Evolutionary conservation across 495 filamentous ascomycete species (phyloP), one percentile per base, ranked within the genome.

Genomic region (Penicillium cinerascens): DNA sequence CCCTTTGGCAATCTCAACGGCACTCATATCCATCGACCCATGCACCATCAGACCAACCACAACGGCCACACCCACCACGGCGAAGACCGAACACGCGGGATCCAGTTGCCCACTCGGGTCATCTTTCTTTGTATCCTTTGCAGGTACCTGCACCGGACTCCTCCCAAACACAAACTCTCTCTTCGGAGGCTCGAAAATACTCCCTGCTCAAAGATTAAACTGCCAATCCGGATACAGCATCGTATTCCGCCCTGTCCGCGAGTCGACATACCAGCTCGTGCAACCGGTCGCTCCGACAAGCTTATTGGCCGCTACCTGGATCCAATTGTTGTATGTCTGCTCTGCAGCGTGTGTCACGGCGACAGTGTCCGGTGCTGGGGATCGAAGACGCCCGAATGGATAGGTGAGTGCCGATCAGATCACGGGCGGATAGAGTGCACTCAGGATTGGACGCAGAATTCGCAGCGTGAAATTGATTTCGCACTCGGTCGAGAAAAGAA

Each of bases 401-500:
- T 58, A 29, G n/a, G 36, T 46, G 9, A 47, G 35, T 18, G n/a
- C n/a, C 16, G 23, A 36, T 21, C 44, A 43, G 43, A 47, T 40
- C 22, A 6, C 38, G 26, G 42, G 27, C 18, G 36, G 43, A 11
- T 53, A 47, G 0, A 53, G 42, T 1, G 29, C 26, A 11, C 37
- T 16, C 1, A 48, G 39, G 38, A 44, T 54, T 11, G 51, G 44
- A 21, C 21, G 36, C 10, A 54, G 20, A 22, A 42, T 40, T 38
- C 61, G 39, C 20, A 82, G 56, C 16, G 63, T 67, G 58, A 78
- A 73, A 38, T 74, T 65, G 23, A 81, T 67, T 64, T 76, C 72
- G 50, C 77, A 78, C 59, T 83, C 81, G 22, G 62, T 68, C 0
- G 72, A 68, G 46, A 77, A 67, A 23, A 81, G 67, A 4, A 80